Evolutionary conservation across 2,329 filamentous ascomycete genomes (phyloP).

Genomic region (Tolypocladium cylindrosporum): DNA sequence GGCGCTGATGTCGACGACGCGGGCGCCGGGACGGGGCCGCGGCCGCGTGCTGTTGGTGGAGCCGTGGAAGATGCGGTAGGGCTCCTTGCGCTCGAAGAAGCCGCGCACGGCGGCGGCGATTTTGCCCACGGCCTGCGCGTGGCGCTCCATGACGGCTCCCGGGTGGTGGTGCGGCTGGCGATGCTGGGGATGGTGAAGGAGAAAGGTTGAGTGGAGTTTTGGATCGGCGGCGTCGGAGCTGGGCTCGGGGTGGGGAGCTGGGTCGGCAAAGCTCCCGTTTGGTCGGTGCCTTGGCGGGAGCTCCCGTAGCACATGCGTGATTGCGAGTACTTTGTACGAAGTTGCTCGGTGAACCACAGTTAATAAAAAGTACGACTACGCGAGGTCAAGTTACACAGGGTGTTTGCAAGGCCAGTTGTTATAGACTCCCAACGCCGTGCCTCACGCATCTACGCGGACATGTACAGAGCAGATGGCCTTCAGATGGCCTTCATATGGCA

Average conservation of each 20-base stretch:
- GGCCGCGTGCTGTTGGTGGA: slow-evolving; percentile 65
- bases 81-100: slow-evolving; percentile 37
- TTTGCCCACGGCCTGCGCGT: slow-evolving; percentile 35
- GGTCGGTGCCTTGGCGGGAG: neutral
- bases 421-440: neutral
- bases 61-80: slow-evolving; percentile 69
- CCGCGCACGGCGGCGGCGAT: slow-evolving; percentile 37
- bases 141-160: slow-evolving; percentile 33
- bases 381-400: neutral
- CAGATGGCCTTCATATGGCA: too few species aligned
- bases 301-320: neutral
- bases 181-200: neutral
- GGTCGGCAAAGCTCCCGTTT: neutral
- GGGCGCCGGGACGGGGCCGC: slow-evolving; percentile 18
- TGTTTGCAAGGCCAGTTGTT: neutral
- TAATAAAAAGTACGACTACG: neutral
- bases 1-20: slow-evolving; percentile 51
- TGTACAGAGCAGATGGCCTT: too few species aligned
- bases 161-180: neutral
- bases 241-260: neutral
- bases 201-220: neutral
- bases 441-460: neutral
- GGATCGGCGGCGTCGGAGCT: neutral
- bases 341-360: neutral
- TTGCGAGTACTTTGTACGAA: neutral